phyloP scores from a whole-genome alignment of 495 filamentous ascomycete species.

The Penicillium macrosclerotiorum region DNA sequence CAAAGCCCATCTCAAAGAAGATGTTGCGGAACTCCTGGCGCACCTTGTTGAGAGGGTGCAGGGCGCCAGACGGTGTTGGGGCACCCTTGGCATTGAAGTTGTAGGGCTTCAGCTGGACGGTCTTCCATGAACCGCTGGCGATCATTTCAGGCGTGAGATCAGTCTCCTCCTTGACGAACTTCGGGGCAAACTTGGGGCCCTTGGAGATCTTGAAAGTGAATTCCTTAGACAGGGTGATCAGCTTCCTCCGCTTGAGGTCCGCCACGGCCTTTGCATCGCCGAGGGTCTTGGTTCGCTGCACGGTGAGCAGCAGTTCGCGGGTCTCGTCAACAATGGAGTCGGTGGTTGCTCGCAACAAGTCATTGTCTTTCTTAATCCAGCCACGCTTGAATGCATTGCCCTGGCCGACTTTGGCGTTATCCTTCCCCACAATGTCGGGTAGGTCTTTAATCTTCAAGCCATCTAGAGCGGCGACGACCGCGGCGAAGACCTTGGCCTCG shows the following conservation, averaged over 20 bases:
- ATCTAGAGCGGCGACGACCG: constrained; percentile 70
- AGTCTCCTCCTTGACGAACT: constrained; percentile 90
- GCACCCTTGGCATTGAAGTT: constrained; percentile 94
- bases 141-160: constrained; percentile 95
- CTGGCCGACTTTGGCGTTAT: constrained; percentile 85
- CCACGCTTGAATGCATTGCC: constrained; percentile 94
- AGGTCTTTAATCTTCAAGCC: constrained; percentile 80
- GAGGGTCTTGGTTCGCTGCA: constrained; percentile 65
- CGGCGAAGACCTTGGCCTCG: constrained; percentile 92
- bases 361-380: constrained; percentile 90
- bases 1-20: constrained; percentile 79
- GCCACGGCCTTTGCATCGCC: constrained; percentile 67
- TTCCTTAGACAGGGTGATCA: constrained; percentile 77
- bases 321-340: constrained; percentile 77
- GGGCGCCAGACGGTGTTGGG: constrained; percentile 71
- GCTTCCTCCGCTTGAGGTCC: constrained; percentile 86
- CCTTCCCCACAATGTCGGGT: constrained; percentile 73
- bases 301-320: constrained; percentile 65
- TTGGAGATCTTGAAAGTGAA: constrained; percentile 79
- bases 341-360: constrained; percentile 54
- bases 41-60: constrained; percentile 95
- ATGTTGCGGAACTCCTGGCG: constrained; percentile 91
- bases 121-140: constrained; percentile 63
- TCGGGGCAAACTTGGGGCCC: constrained; percentile 78
- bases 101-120: constrained; percentile 88